Conservation (phyloP, 257 asterid genomes). For the Avicennia marina region DNA sequence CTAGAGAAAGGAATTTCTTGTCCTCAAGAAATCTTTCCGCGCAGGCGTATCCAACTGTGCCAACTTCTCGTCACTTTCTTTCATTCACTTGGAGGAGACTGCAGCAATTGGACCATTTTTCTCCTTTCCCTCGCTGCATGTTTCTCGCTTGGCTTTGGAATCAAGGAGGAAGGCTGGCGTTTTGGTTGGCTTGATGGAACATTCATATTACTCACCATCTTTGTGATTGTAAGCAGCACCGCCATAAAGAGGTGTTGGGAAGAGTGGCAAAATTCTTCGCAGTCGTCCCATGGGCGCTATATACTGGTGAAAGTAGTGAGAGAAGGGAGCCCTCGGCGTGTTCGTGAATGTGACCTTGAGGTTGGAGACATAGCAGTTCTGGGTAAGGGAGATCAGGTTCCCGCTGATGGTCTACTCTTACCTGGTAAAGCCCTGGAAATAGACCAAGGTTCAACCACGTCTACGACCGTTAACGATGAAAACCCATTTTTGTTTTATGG, state of each 20-base stretch:
- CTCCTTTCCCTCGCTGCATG: too few relatives aligned
- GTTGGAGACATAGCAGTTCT: conserved; percentile 27
- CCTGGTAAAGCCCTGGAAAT: conserved; percentile 15
- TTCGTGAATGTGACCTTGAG: conserved; percentile 12
- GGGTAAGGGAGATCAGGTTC: conserved; percentile 22
- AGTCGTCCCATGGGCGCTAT: neutral
- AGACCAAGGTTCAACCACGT: neutral
- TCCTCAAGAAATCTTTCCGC: too few relatives aligned
- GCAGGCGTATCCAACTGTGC: too few relatives aligned
- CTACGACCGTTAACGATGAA: neutral
- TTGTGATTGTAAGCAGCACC: neutral
- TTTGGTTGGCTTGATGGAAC: too few relatives aligned
- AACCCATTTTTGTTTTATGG: conserved; percentile 33
- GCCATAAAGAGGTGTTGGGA: neutral
- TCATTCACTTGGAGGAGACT: too few relatives aligned
- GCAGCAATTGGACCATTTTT: too few relatives aligned
- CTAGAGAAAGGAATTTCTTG: too few relatives aligned
- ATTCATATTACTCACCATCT: conserved; percentile 5
- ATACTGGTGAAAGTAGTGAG: conserved; percentile 17
- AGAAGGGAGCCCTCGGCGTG: neutral
- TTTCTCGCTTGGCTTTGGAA: too few relatives aligned
- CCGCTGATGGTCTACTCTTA: conserved; percentile 33
- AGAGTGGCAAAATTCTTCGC: neutral
- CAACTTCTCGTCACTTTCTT: too few relatives aligned
- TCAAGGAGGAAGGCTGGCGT: too few relatives aligned